Percentiles rank a stretch among this genome's conserved stretches.
These are phyloP conservation scores for Penicillium paradoxum DNA, from an alignment of 495 filamentous ascomycete species.

Conservation along the genomic window DNA sequence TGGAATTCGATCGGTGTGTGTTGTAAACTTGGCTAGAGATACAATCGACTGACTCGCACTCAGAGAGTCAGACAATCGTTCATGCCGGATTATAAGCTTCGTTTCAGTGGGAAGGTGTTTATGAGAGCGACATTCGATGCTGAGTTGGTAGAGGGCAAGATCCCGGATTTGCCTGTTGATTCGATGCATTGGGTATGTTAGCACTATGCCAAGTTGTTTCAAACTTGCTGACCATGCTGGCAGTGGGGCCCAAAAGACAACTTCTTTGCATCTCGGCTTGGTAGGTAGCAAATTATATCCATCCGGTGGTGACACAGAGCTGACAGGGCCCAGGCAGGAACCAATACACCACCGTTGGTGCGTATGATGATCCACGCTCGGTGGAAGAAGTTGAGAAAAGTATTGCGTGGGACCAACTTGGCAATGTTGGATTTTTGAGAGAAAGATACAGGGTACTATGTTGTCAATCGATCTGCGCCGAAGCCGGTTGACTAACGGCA, in stretches of 20 bases:
- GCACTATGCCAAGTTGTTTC: background rate
- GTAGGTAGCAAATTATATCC: slow-evolving; percentile 15
- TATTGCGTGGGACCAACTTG: slow-evolving; percentile 37
- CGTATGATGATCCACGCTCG: slow-evolving; percentile 36
- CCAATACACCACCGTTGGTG: slow-evolving; percentile 46
- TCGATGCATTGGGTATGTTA: slow-evolving; percentile 42
- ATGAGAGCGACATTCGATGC: slow-evolving; percentile 45
- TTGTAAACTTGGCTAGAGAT: background rate
- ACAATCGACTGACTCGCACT: background rate
- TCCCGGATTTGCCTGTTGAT: slow-evolving; percentile 39
- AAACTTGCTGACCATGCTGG: background rate
- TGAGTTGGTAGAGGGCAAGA: slow-evolving; percentile 31
- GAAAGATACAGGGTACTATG: slow-evolving; percentile 30
- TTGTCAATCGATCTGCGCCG: background rate
- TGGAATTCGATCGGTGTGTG: slow-evolving; percentile 31
- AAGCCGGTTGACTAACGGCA: background rate
- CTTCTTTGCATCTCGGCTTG: slow-evolving; percentile 45
- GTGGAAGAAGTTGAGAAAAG: slow-evolving; percentile 33
- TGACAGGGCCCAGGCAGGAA: slow-evolving; percentile 22
- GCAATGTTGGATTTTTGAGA: slow-evolving; percentile 34
- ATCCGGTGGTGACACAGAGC: background rate
- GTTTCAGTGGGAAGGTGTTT: slow-evolving; percentile 42
- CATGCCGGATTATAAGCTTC: slow-evolving; percentile 34
- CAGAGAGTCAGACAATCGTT: slow-evolving; percentile 33
- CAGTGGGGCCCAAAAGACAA: slow-evolving; percentile 43